Base-by-base conservation (phyloP, 495 filamentous ascomycete genomes). In the Xanthoparmelia taractica region DNA sequence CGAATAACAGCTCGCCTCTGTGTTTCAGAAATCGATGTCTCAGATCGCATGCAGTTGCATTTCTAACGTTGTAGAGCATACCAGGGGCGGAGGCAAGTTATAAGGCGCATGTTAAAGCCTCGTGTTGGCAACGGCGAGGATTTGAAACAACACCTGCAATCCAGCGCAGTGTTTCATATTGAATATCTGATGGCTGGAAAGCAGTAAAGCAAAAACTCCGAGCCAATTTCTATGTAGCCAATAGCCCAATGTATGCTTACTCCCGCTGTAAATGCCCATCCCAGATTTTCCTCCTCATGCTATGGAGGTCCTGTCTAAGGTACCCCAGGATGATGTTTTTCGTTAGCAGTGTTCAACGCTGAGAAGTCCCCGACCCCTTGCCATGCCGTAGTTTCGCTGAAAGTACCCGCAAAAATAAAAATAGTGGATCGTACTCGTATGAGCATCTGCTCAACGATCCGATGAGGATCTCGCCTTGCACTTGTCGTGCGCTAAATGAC, bases 401-500 rank as follows among this genome's bases (percentile, higher is more conserved):
- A 64, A 59, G 27, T n/a, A 54, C 13, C 8, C 29, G 50, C 15
- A 25, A 17, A 41, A 10, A n/a, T 18, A 63, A 37, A 57, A 57
- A 27, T 2, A 15, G 25, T 27, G 45, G 45, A 33, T 56, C n/a
- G 36, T 17, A 40, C 11, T 12, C 27, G 50, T 34, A 34, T 18
- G 8, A 58, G 33, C 1, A 34, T 40, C 7, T 7, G 33, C 6
- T 54, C 60, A 63, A 40, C 41, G 31, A 43, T 58, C 54, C 10
- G 57, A 57, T 20, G 63, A 65, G 31, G 63, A 65, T 37, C 65
- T 55, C 15, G 58, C 72, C 68, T 94, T 95, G 78, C 92, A 96
- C 73, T 96, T 96, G 68, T 92, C 91, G 73, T 95, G 89, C 20
- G 85, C 80, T 71, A 95, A 76, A 70, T 96, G 92, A 18, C 91